These are phyloP conservation scores for Cordia subcordata DNA, from an alignment of 257 asterid species.

Conservation along the genomic window DNA sequence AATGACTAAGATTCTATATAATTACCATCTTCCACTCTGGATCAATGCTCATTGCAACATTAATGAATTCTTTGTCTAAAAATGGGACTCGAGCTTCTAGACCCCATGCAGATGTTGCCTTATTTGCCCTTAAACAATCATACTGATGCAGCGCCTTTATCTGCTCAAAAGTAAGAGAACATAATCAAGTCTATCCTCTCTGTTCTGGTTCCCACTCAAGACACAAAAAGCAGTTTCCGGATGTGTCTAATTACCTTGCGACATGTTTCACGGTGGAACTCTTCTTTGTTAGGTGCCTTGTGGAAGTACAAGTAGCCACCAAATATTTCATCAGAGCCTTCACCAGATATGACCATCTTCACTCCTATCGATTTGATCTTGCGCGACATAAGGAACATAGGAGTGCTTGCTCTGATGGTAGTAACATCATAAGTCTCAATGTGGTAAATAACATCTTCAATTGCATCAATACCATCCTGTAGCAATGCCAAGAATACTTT, in stretches of 20 bases:
- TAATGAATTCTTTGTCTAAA: constrained; percentile 80
- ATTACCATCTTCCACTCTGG: constrained; percentile 87
- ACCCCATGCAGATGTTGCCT: constrained; percentile 98
- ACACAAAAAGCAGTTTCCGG: background rate
- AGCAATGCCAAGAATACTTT: background rate
- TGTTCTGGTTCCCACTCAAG: background rate
- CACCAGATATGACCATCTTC: constrained; percentile 95
- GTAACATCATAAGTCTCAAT: constrained; percentile 93
- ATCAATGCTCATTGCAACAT: constrained; percentile 86
- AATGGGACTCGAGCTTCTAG: constrained; percentile 95
- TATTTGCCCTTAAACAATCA: constrained; percentile 93
- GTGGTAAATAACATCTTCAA: constrained; percentile 95
- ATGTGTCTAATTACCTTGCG: constrained; percentile 45
- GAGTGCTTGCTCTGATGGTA: constrained; percentile 95
- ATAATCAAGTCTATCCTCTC: background rate
- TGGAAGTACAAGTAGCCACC: constrained; percentile 95
- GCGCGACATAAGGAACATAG: constrained; percentile 97
- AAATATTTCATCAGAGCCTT: constrained; percentile 97
- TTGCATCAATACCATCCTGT: constrained; percentile 96
- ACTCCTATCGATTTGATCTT: constrained; percentile 95
- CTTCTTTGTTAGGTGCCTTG: constrained; percentile 94
- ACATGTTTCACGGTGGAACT: constrained; percentile 81
- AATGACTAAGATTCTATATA: no score
- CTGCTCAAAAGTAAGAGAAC: constrained; percentile 31
- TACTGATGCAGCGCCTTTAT: constrained; percentile 93